Percentiles rank a stretch among this genome's conserved stretches.
These are phyloP conservation scores for Nakazawaea holstii DNA, from an alignment of 805 yeast genomes.

Conservation along the genomic window DNA sequence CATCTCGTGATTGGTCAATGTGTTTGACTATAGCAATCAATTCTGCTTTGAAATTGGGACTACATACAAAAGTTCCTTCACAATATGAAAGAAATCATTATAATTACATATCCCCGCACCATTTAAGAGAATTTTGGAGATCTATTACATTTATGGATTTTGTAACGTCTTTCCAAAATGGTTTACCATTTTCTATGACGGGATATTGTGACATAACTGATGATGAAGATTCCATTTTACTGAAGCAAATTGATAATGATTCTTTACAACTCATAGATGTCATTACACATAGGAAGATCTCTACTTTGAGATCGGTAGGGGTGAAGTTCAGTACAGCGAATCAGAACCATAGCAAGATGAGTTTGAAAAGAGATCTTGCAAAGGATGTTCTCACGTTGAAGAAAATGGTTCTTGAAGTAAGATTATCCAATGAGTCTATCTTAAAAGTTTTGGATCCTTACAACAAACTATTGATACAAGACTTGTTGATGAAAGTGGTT, in stretches of 20 bases:
- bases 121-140: constrained; percentile 11
- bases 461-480: neutral
- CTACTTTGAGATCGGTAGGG: neutral
- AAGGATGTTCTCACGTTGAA: neutral
- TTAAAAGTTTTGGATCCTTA: constrained; percentile 2
- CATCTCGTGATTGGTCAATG: constrained; percentile 9
- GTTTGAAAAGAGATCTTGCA: neutral
- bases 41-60: constrained; percentile 9
- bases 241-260: neutral
- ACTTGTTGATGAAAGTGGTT: neutral
- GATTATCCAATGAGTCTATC: neutral
- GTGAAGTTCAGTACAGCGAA: neutral
- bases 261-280: neutral
- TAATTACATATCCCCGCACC: constrained; percentile 8
- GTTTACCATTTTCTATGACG: constrained; percentile 9
- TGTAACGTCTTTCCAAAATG: constrained; percentile 7
- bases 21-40: constrained; percentile 5
- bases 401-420: constrained; percentile 2
- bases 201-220: constrained; percentile 6
- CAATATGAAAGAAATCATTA: constrained; percentile 4
- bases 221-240: constrained; percentile 1
- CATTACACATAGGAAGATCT: neutral
- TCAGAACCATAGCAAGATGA: constrained; percentile 3
- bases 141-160: constrained; percentile 6
- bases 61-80: constrained; percentile 3